These are phyloP conservation scores for Cyberlindnera galapagoensis DNA, from an alignment of 805 yeast species.

Conservation along the genomic window DNA sequence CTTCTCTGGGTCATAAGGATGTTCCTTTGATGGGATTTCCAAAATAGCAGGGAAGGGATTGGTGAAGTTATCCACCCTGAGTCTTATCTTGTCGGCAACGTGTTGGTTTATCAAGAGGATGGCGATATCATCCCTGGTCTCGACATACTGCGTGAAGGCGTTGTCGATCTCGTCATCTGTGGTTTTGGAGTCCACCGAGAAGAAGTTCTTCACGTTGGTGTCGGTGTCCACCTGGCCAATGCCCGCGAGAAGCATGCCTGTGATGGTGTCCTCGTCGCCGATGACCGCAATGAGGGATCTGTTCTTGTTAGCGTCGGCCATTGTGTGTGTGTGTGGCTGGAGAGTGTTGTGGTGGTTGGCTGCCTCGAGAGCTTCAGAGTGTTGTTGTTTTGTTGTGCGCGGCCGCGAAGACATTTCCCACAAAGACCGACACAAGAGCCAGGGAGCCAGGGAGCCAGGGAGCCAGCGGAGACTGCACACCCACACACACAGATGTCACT, in stretches of 20 bases:
- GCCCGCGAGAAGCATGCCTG: constrained; percentile 93
- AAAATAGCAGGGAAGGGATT: constrained; percentile 93
- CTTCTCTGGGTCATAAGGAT: constrained; percentile 95
- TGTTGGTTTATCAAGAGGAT: constrained; percentile 91
- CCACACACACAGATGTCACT: no score
- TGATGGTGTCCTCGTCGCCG: constrained; percentile 96
- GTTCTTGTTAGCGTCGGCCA: constrained; percentile 39
- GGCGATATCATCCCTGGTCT: constrained; percentile 81
- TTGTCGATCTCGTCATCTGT: constrained; percentile 66
- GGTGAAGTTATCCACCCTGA: constrained; percentile 73
- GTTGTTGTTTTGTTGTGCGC: no score
- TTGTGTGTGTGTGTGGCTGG: neutral
- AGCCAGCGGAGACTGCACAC: no score
- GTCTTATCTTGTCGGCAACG: constrained; percentile 84
- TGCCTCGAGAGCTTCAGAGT: no score
- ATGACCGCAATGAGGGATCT: constrained; percentile 86
- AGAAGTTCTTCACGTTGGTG: constrained; percentile 67
- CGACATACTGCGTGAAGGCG: constrained; percentile 71
- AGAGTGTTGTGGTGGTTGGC: neutral
- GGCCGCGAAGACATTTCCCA: no score
- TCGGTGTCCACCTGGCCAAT: constrained; percentile 71
- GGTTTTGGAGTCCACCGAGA: constrained; percentile 72
- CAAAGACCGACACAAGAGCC: no score
- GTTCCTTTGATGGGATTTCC: constrained; percentile 97
- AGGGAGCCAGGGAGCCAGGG: no score